Base-by-base conservation (phyloP, 331 rosid genomes). In the Arachis monticola region DNA sequence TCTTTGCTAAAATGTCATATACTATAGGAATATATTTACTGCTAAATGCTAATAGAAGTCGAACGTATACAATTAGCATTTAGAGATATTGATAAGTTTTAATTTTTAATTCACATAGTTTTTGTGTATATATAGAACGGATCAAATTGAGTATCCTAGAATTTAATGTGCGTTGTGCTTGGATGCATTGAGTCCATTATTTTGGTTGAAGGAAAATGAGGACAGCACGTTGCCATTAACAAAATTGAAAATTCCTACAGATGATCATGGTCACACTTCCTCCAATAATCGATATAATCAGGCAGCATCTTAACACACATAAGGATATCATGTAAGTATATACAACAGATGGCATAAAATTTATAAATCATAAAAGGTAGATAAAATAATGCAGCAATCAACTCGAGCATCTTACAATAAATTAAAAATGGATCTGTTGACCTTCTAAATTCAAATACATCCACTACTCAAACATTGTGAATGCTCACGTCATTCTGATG, bases 381-480 rank as follows among this genome's bases (percentile, higher is more conserved):
- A 53, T 1, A 53, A 10, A 3, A 41, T 52, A 45, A 63, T 62
- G 44, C 71, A 51, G 56, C 35, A 55, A 13, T 12, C 51, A 63
- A 63, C 44, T 70, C 30, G 6, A 50, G 48, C 46, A 60, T 51
- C 22, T 50, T 2, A 65, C 35, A 17, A 44, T 10, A 69, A 60
- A 41, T 22, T 50, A 77, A 51, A 9, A 50, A 32, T 9, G 48
- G 9, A 41, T 35, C 35, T 3, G 63, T 62, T 64, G 81, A 65
- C 70, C 69, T 38, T 57, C 71, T 22, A 65, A 63, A 64, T 47
- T 57, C 71, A 38, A 65, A 71, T 64, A 41, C 58, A 75, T 45
- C 50, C 30, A 27, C 66, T 27, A 42, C 40, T 2, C 40, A 17
- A 53, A 64, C 4, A 53, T 5, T 46, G 13, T 10, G 17, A 9